These are phyloP conservation scores for Zelopaecilomyces penicillatus DNA, from an alignment of 2,329 filamentous ascomycete species.

Conservation along the genomic window DNA sequence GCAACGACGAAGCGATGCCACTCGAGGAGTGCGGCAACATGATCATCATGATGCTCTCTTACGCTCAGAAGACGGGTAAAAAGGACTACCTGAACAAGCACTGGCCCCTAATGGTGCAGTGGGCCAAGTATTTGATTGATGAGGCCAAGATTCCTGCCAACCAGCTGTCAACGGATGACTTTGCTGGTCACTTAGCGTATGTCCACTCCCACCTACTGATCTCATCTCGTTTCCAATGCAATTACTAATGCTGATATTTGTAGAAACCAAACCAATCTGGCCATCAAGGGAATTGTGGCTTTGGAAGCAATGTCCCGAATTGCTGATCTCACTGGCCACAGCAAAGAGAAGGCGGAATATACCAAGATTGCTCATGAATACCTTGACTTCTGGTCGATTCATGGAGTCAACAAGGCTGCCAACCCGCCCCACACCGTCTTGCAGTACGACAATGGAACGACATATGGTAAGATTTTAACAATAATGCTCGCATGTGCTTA, in stretches of 20 bases:
- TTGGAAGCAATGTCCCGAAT: constrained; percentile 74
- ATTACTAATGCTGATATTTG: background rate
- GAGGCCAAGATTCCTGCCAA: constrained; percentile 65
- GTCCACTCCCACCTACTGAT: constrained; percentile 22
- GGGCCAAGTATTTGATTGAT: constrained; percentile 71
- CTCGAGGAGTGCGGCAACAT: constrained; percentile 76
- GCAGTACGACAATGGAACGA: constrained; percentile 58
- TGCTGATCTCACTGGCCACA: constrained; percentile 51
- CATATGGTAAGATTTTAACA: constrained; percentile 28
- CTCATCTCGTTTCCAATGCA: background rate
- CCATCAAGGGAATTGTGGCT: constrained; percentile 75
- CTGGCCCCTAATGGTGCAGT: constrained; percentile 66
- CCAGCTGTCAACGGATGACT: constrained; percentile 77
- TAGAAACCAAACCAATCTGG: constrained; percentile 46
- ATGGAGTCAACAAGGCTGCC: constrained; percentile 60
- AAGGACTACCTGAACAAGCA: constrained; percentile 52
- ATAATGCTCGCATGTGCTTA: background rate
- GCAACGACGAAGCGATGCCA: constrained; percentile 66
- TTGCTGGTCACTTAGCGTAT: constrained; percentile 55
- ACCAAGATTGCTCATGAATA: constrained; percentile 57
- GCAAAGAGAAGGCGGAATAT: constrained; percentile 50
- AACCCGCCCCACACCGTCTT: constrained; percentile 61
- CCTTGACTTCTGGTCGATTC: constrained; percentile 62
- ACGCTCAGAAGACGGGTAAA: constrained; percentile 49
- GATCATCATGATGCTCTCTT: constrained; percentile 71